Conservation (phyloP, 306 rosid genomes). For the Acacia crassicarpa region DNA sequence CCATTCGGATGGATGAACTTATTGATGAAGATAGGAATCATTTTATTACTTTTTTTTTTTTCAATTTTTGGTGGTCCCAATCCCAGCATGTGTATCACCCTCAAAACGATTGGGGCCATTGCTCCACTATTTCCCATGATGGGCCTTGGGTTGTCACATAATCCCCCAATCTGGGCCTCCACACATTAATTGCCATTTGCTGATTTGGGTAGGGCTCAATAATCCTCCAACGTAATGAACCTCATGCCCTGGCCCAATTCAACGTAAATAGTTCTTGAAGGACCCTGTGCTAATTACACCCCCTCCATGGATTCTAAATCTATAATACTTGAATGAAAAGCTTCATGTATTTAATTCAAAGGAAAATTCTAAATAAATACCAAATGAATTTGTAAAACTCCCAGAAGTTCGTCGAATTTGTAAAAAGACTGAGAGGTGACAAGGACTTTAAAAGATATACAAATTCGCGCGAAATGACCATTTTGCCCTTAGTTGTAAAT, state of each 20-base stretch:
- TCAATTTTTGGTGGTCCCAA: not conserved
- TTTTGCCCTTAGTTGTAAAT: too few relatives aligned
- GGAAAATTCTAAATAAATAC: too few relatives aligned
- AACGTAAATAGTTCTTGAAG: not conserved
- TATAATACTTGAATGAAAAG: not conserved
- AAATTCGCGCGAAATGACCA: too few relatives aligned
- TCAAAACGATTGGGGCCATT: not conserved
- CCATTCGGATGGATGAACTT: not conserved
- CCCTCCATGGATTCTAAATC: not conserved
- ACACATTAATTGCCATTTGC: not conserved
- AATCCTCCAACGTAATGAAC: not conserved
- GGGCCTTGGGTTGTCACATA: not conserved
- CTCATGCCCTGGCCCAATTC: not conserved
- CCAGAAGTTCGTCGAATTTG: too few relatives aligned
- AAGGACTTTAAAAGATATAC: too few relatives aligned
- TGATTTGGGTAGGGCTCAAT: too few relatives aligned
- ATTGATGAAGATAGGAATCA: not conserved
- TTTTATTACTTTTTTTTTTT: not conserved
- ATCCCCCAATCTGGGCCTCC: not conserved
- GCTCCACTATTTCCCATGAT: not conserved
- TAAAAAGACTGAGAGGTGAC: too few relatives aligned
- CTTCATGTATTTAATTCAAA: not conserved
- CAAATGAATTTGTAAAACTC: too few relatives aligned
- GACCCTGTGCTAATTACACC: not conserved
- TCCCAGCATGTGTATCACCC: not conserved